These are phyloP conservation scores for Cydonia oblonga DNA, from an alignment of 331 rosid genomes.

Conservation along the genomic window DNA sequence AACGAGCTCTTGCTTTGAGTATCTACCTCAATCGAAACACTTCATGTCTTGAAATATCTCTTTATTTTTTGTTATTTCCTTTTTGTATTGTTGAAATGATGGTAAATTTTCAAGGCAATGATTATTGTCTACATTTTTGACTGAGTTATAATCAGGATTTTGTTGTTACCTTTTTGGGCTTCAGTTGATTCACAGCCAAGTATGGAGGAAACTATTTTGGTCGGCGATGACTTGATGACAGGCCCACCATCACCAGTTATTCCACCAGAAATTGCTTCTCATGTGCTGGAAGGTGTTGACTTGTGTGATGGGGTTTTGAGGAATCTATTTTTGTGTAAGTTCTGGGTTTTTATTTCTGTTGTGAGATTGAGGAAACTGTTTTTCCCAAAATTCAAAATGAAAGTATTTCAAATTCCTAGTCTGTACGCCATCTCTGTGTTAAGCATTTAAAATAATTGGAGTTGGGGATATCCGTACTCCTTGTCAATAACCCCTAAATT, in stretches of 20 bases:
- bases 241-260: slow-evolving; percentile 89
- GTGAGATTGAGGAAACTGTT: background rate
- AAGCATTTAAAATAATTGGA: background rate
- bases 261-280: slow-evolving; percentile 86
- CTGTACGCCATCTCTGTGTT: background rate
- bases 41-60: background rate
- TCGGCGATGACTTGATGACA: slow-evolving; percentile 87
- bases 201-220: slow-evolving; percentile 91
- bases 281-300: slow-evolving; percentile 82
- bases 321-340: slow-evolving; percentile 81
- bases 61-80: background rate
- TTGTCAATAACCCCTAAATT: background rate
- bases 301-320: slow-evolving; percentile 76
- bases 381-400: background rate
- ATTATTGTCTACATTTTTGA: background rate
- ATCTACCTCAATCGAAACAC: background rate
- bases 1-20: background rate
- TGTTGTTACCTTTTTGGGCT: slow-evolving; percentile 3
- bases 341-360: background rate
- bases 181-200: slow-evolving; percentile 86
- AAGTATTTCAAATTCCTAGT: background rate
- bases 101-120: background rate
- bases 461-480: background rate
- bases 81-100: background rate
- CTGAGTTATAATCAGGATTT: background rate